Conservation (phyloP, 345 rosid genomes). For the Heritiera littoralis region DNA sequence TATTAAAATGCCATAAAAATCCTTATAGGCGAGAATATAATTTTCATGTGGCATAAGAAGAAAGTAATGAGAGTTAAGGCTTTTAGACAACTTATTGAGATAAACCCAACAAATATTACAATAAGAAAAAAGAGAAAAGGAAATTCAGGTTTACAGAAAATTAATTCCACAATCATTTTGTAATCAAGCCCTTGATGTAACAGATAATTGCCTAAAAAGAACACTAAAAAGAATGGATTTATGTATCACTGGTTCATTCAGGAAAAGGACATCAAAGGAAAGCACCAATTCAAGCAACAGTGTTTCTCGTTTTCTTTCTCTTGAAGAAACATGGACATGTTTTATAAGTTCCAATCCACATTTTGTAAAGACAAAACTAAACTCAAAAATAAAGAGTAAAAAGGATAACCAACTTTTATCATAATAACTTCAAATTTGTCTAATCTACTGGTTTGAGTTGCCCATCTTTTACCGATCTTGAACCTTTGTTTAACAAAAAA, state of each 20-base stretch:
- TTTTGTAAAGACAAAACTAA: too few relatives aligned
- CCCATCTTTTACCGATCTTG: slow-evolving; percentile 47
- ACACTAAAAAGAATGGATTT: not conserved
- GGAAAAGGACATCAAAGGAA: slow-evolving; percentile 16
- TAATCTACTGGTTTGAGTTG: slow-evolving; percentile 41
- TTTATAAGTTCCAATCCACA: not conserved
- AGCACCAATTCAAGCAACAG: slow-evolving; percentile 34
- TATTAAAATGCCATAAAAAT: too few relatives aligned
- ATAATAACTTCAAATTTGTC: slow-evolving; percentile 41
- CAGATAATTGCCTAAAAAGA: too few relatives aligned
- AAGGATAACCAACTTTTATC: slow-evolving; percentile 40
- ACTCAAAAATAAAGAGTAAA: too few relatives aligned
- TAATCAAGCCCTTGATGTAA: not conserved
- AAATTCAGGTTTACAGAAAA: too few relatives aligned
- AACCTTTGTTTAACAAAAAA: slow-evolving; percentile 59
- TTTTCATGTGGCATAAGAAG: too few relatives aligned
- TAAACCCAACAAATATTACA: too few relatives aligned
- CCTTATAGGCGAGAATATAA: too few relatives aligned
- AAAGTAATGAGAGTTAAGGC: too few relatives aligned
- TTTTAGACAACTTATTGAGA: too few relatives aligned
- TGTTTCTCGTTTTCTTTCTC: slow-evolving; percentile 47
- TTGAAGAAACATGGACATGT: slow-evolving; percentile 24
- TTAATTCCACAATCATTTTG: too few relatives aligned
- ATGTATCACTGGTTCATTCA: slow-evolving; percentile 36
- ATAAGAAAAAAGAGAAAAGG: too few relatives aligned